A percentile compares a stretch with the other conserved stretches of the same genome.
Conservation (phyloP, 2,329 filamentous ascomycete genomes). For the Hypoxylon sp. region DNA sequence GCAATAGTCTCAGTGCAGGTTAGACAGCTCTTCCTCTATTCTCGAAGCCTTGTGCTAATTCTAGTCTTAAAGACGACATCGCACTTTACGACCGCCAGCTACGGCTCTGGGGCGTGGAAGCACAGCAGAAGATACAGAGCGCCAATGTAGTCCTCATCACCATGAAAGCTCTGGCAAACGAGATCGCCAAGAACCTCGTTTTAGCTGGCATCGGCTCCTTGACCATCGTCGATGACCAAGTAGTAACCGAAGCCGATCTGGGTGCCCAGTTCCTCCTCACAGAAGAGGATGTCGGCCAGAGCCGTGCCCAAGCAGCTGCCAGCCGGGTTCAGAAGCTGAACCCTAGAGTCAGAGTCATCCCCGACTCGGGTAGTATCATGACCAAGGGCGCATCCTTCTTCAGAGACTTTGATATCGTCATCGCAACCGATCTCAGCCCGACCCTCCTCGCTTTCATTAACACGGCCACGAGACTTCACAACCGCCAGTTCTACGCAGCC, state of each 20-base stretch:
- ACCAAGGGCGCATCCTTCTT: constrained; percentile 78
- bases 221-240: constrained; percentile 82
- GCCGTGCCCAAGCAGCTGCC: constrained; percentile 82
- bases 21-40: constrained; percentile 16
- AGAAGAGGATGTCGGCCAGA: constrained; percentile 74
- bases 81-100: constrained; percentile 98
- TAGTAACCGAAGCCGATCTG: constrained; percentile 80
- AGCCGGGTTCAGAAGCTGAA: constrained; percentile 86
- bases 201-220: constrained; percentile 90
- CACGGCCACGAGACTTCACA: constrained; percentile 79
- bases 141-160: constrained; percentile 91
- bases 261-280: constrained; percentile 84
- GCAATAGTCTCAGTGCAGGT: constrained; percentile 49
- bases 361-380: constrained; percentile 73
- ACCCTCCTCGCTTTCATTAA: constrained; percentile 80
- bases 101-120: constrained; percentile 94
- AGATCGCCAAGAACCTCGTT: constrained; percentile 97
- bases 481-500: constrained; percentile 87
- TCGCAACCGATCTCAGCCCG: constrained; percentile 87
- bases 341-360: constrained; percentile 79
- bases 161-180: constrained; percentile 86
- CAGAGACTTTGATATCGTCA: constrained; percentile 80
- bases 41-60: constrained; percentile 21
- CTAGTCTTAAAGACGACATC: constrained; percentile 78
- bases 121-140: constrained; percentile 89